Evolutionary conservation across 192 early-diverging fungal genomes (phyloP).

Genomic region (Backusella tarrabulga): DNA sequence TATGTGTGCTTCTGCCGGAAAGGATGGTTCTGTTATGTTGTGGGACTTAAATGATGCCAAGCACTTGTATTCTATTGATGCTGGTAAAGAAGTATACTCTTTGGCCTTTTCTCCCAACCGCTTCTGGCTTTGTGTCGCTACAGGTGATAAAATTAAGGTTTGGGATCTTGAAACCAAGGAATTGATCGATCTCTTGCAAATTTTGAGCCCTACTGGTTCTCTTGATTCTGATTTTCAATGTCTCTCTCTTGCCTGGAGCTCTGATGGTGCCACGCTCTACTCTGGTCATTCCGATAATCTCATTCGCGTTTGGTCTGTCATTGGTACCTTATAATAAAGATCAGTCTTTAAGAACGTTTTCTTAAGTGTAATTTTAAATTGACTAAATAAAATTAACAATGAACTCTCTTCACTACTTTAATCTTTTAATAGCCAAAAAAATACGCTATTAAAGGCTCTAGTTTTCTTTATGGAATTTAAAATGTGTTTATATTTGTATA

Average conservation of each 20-base stretch:
- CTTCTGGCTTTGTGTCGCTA: constrained; percentile 99
- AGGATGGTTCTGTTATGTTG: constrained; percentile 97
- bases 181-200: constrained; percentile 83
- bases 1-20: constrained; percentile 98
- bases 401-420: not conserved
- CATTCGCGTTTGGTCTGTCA: constrained; percentile 76
- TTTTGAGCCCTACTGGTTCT: constrained; percentile 66
- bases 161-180: constrained; percentile 98
- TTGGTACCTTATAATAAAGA: not conserved
- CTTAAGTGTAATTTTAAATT: not conserved
- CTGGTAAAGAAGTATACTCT: constrained; percentile 91
- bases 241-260: constrained; percentile 96
- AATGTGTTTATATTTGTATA: too few species aligned
- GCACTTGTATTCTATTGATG: constrained; percentile 98
- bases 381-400: not conserved
- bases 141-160: constrained; percentile 90
- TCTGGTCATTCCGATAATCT: constrained; percentile 93
- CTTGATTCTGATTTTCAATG: constrained; percentile 68
- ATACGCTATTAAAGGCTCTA: too few species aligned
- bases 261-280: constrained; percentile 95
- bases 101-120: constrained; percentile 97
- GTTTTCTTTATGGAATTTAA: too few species aligned
- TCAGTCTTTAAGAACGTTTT: not conserved
- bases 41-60: constrained; percentile 99
- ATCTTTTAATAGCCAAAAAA: not conserved